Base-by-base conservation (phyloP, 768 basidiomycete species). In the Tulasnella sp. region DNA sequence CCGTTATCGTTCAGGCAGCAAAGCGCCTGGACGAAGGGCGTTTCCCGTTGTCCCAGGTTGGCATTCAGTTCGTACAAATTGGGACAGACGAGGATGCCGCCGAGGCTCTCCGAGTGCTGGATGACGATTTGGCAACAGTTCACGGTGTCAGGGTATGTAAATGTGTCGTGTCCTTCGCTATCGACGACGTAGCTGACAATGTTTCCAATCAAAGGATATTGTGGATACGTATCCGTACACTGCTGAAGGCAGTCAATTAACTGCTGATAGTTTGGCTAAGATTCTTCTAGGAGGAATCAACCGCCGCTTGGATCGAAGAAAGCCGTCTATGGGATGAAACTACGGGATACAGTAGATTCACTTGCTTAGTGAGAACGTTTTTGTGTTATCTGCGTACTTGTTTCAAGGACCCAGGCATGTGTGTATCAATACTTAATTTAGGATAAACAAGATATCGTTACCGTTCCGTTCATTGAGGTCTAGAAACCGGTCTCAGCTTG, bases 201-300 rank as follows among this genome's bases (percentile, higher is more conserved):
- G 15, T 4, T 67, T 35, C 4, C 44, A 9, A 39, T 78, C 83
- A 51, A 78, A 90, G 86, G 92, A 93, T 81, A 92, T 92, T 32
- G 90, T 93, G 0, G 92, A 92, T 81, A 92, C 90, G 3, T 90
- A 90, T 0, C 88, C 88, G 5, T 91, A 87, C 80, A 82, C 44
- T 20, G 44, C 79, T 32, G 61, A 83, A 7, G 86, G 84, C 15
- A 83, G 86, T 9, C 75, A 84, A 39, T 80, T 91, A 79, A 86
- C 82, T 51, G 86, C 86, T 0, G 86, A 87, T 26, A 82, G 86
- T 78, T 82, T 92, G 78, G 86, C 89, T 76, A 92, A 92, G 83
- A 88, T 90, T 46, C 84, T 92, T 13, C 83, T 92, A 29, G 91
- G 91, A 40, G 91, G 90, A 0, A 89, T 92, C 75, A 90, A 91